phyloP scores from a whole-genome alignment of 1,284 basidiomycete species.

The Coniferiporia sulphurascens region DNA sequence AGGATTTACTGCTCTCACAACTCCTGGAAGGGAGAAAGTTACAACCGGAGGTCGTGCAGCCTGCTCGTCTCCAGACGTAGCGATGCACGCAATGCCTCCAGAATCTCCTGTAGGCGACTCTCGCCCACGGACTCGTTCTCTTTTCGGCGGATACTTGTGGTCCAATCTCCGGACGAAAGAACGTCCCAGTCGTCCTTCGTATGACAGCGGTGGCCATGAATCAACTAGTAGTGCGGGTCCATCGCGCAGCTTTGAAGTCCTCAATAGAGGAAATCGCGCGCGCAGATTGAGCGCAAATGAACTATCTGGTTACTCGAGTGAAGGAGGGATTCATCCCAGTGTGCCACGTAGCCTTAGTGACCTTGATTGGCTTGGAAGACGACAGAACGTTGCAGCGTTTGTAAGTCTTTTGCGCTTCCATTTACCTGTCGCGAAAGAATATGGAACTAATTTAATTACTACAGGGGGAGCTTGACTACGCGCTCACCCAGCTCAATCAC shows the following conservation, averaged over 20 bases:
- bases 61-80: constrained; percentile 9
- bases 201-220: constrained; percentile 4
- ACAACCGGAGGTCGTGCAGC: not conserved
- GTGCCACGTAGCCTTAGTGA: constrained; percentile 55
- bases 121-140: constrained; percentile 8
- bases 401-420: constrained; percentile 39
- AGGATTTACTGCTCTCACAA: constrained; percentile 14
- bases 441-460: constrained; percentile 16
- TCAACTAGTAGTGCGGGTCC: constrained; percentile 7
- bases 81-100: not conserved
- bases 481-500: constrained; percentile 43
- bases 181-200: not conserved
- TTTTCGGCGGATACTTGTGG: constrained; percentile 10
- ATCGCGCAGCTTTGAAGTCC: constrained; percentile 44
- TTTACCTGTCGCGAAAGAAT: not conserved
- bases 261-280: constrained; percentile 42
- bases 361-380: constrained; percentile 68
- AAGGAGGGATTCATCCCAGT: constrained; percentile 31
- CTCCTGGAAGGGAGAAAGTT: constrained; percentile 6
- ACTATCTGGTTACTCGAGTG: constrained; percentile 37
- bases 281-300: constrained; percentile 37
- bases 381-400: constrained; percentile 61
- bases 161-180: constrained; percentile 2
- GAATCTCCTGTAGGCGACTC: constrained; percentile 4
- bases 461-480: constrained; percentile 67